Percentiles rank a stretch among this genome's conserved stretches.
phyloP scores from a whole-genome alignment of 2,329 filamentous ascomycete genomes.

The Teratosphaeria gauchensis region DNA sequence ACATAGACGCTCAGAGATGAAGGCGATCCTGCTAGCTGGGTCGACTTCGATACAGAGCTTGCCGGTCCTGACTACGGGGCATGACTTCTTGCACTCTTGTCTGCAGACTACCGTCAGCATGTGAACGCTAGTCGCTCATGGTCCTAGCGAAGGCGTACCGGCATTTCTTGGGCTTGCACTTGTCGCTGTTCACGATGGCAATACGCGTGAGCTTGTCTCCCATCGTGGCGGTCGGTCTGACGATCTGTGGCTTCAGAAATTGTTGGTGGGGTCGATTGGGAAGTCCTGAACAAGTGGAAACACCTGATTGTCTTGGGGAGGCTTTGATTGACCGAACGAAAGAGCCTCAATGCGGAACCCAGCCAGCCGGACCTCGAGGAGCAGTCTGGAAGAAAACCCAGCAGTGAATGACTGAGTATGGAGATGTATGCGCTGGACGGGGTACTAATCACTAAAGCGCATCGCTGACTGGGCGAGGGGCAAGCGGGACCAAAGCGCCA shows the following conservation, averaged over 20 bases:
- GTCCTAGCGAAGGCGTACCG: slow-evolving; percentile 32
- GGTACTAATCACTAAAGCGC: background rate
- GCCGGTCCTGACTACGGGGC: slow-evolving; percentile 91
- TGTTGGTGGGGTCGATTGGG: background rate
- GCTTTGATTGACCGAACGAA: background rate
- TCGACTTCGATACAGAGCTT: slow-evolving; percentile 96
- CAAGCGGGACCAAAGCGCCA: too few species aligned
- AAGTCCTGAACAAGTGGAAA: background rate
- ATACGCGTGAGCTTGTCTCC: slow-evolving; percentile 94
- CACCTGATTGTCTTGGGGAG: background rate
- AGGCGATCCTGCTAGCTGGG: slow-evolving; percentile 83
- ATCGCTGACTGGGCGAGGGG: background rate
- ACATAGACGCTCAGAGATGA: slow-evolving; percentile 91
- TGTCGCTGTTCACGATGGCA: slow-evolving; percentile 97
- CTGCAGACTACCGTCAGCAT: background rate
- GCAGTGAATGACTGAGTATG: background rate
- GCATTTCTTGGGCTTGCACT: slow-evolving; percentile 93
- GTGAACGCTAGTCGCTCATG: background rate
- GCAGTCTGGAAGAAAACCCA: background rate
- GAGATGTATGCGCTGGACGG: background rate
- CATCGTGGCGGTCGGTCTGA: slow-evolving; percentile 47
- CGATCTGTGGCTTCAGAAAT: background rate
- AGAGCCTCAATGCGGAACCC: background rate
- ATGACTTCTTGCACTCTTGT: slow-evolving; percentile 98
- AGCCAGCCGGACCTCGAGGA: background rate